Conservation (phyloP, 2,329 filamentous ascomycete species). For the Trichoderma guizhouense region DNA sequence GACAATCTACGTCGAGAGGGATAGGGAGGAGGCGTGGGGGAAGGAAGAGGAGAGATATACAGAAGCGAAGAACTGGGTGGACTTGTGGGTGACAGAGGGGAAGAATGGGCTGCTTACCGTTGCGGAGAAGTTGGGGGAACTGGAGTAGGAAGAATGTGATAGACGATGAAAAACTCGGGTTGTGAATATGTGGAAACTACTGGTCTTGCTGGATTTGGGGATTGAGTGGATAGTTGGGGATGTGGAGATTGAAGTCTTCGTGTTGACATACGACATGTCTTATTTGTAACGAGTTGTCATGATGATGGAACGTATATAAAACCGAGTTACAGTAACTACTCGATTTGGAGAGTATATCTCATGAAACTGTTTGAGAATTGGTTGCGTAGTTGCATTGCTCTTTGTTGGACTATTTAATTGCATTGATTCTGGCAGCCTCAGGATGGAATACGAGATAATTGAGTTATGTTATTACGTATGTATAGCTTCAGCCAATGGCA, state of each 20-base stretch:
- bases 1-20: constrained; percentile 72
- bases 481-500: not conserved
- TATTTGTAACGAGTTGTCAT: not conserved
- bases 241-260: not conserved
- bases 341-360: not conserved
- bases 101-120: constrained; percentile 33
- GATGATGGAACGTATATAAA: not conserved
- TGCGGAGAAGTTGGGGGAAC: constrained; percentile 27
- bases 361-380: not conserved
- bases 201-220: not conserved
- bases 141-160: constrained; percentile 1
- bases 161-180: not conserved
- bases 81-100: constrained; percentile 36
- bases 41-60: constrained; percentile 48
- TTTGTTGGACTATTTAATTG: not conserved
- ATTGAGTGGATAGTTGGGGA: not conserved
- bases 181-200: not conserved
- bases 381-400: not conserved
- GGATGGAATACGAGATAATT: not conserved
- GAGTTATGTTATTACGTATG: not conserved
- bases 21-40: constrained; percentile 61
- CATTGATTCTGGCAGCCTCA: not conserved
- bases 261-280: not conserved
- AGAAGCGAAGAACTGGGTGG: constrained; percentile 45
- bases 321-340: not conserved